phyloP scores from a whole-genome alignment of 805 yeast species.

The Candida morakotiae region DNA sequence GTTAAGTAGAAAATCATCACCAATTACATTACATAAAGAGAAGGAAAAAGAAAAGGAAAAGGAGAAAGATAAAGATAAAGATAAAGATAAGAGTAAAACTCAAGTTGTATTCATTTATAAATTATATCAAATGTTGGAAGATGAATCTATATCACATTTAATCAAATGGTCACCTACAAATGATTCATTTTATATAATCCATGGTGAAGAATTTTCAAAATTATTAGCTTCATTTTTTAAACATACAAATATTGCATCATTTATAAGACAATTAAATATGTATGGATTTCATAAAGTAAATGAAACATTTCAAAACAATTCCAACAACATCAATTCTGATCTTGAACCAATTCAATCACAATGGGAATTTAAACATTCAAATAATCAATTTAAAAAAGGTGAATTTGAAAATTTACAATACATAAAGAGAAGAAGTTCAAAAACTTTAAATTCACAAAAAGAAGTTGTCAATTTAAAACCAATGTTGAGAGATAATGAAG shows the following conservation, averaged over 20 bases:
- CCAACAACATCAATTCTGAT: no score
- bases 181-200: conserved; percentile 74
- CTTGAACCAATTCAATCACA: conserved; percentile 7
- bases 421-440: conserved; percentile 71
- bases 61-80: not conserved
- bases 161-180: conserved; percentile 80
- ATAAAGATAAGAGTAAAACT: conserved; percentile 21
- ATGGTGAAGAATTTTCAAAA: conserved; percentile 82
- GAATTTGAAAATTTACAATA: conserved; percentile 67
- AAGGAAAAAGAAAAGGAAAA: not conserved
- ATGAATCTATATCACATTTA: conserved; percentile 61
- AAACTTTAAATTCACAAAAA: conserved; percentile 33
- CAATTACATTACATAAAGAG: conserved; percentile 1
- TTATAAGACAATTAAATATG: conserved; percentile 42
- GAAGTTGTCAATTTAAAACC: conserved; percentile 35
- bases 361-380: conserved; percentile 91
- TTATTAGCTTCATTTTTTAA: conserved; percentile 55
- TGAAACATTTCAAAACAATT: conserved; percentile 32
- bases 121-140: conserved; percentile 87
- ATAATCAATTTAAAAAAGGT: conserved; percentile 75
- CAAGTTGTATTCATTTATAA: conserved; percentile 74
- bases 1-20: conserved; percentile 1
- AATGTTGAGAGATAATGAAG: conserved; percentile 8
- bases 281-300: conserved; percentile 44
- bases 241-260: conserved; percentile 42